Conservation (phyloP, 176 grass and related monocot species). For the Carex pumila region DNA sequence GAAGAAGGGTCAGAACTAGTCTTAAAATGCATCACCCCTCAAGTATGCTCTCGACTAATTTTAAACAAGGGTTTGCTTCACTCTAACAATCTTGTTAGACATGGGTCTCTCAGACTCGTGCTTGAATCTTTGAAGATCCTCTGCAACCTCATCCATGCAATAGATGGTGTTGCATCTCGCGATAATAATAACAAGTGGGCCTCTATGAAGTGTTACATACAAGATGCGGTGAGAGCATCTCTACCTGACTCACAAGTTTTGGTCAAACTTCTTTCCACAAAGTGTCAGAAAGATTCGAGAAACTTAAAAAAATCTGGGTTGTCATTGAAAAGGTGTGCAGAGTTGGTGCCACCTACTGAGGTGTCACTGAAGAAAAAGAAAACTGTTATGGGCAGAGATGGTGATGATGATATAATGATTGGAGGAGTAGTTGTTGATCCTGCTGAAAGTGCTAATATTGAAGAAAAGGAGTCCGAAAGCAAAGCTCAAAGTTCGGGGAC, state of each 20-base stretch:
- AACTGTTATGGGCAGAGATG: constrained; percentile 18
- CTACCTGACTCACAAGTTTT: constrained; percentile 89
- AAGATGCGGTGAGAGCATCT: constrained; percentile 52
- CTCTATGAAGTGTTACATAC: constrained; percentile 66
- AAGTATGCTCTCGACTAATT: constrained; percentile 52
- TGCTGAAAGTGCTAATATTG: constrained; percentile 22
- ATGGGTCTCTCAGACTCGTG: constrained; percentile 67
- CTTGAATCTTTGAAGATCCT: constrained; percentile 68
- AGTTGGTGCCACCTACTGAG: constrained; percentile 19
- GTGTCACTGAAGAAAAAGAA: constrained; percentile 59
- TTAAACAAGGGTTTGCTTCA: constrained; percentile 89
- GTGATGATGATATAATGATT: constrained; percentile 48
- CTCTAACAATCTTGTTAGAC: constrained; percentile 77
- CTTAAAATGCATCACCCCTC: constrained; percentile 70
- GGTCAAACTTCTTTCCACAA: constrained; percentile 76
- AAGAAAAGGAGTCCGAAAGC: constrained; percentile 26
- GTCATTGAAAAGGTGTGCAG: constrained; percentile 31
- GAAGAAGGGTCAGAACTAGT: constrained; percentile 49
- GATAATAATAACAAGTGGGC: constrained; percentile 34
- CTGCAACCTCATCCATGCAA: constrained; percentile 34
- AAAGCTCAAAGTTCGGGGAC: constrained; percentile 20
- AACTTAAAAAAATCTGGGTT: constrained; percentile 12
- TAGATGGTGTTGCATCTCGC: constrained; percentile 33
- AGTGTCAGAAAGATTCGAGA: constrained; percentile 44
- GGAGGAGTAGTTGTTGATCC: constrained; percentile 42